Base-by-base conservation (phyloP, 2,329 filamentous ascomycete species). In the Fusarium nanum region DNA sequence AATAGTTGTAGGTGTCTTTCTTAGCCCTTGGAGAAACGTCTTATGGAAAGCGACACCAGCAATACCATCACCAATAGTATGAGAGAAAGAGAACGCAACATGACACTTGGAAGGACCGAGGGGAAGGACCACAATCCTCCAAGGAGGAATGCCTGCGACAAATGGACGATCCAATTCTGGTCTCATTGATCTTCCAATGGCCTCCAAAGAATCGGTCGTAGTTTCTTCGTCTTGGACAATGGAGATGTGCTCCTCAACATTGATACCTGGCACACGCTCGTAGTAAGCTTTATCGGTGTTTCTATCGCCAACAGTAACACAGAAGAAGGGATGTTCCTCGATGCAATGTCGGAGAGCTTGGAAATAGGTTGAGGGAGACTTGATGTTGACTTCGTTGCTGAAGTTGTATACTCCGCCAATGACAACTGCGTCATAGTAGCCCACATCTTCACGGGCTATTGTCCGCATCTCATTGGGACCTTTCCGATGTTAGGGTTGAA, bases 381-480 rank as follows among this genome's bases (percentile, higher is more conserved):
- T 53, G 46, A 69, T 2, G 2, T 68, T 41, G 11, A 61, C 25
- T 1, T 41, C 58, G 2, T 42, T 22, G 4, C 14, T 10, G 9
- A 73, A 67, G 18, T 66, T 60, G 32, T 75, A 75, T 14, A 72
- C 59, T 9, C 61, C 71, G 16, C 73, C 73, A 18, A 75, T 68
- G 2, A 73, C 52, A 4, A 75, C 68, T 28, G 73, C 73, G 9
- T 75, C 47, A 23, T 75, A 75, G 23, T 71, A 67, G 8, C 73
- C 73, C 4, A 57, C 32, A 50, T 73, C 64, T 25, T 75, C 73
- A 12, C 73, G 73, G 22, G 56, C 63, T 41, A 75, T 62, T 10
- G 68, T 67, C 6, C 73, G 66, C 67, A 67, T 70, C 25, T 75
- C 73, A 60, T 71, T 74, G 1, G 73, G 73, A 12, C 71, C 73